These are phyloP conservation scores for Prunus yedoensis DNA, from an alignment of 331 rosid genomes.

Conservation along the genomic window DNA sequence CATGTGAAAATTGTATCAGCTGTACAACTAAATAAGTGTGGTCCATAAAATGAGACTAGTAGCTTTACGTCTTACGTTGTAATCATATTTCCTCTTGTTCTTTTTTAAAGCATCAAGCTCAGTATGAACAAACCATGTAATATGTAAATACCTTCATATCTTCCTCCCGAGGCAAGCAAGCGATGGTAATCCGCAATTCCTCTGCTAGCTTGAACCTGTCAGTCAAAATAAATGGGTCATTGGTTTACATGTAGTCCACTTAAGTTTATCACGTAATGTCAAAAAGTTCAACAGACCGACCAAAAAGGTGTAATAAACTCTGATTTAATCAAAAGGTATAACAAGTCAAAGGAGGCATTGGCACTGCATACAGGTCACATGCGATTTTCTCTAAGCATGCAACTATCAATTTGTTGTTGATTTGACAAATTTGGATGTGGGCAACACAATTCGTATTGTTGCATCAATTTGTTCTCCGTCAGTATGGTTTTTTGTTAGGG, in stretches of 20 bases:
- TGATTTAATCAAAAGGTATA: not conserved
- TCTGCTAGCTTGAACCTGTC: slow-evolving; percentile 61
- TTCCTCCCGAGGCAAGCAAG: slow-evolving; percentile 59
- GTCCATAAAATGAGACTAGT: not conserved
- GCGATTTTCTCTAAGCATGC: not conserved
- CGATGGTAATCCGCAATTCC: slow-evolving; percentile 69
- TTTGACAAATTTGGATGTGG: too few species aligned
- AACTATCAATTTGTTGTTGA: too few species aligned
- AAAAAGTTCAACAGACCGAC: slow-evolving; percentile 8
- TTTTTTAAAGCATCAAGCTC: not conserved
- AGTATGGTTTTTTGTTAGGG: too few species aligned
- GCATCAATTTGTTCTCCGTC: too few species aligned
- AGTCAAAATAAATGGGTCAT: slow-evolving; percentile 8
- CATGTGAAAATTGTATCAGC: not conserved
- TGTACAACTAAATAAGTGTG: not conserved
- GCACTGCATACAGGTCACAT: not conserved
- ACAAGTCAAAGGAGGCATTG: not conserved
- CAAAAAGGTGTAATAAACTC: not conserved
- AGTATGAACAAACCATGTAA: not conserved
- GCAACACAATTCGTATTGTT: too few species aligned
- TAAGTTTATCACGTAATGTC: slow-evolving; percentile 10
- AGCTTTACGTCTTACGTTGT: not conserved
- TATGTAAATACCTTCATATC: slow-evolving; percentile 56
- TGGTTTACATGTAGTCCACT: not conserved
- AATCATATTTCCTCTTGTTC: not conserved